Evolutionary conservation across 2,329 filamentous ascomycete species (phyloP), one percentile per base, ranked within the genome.

Genomic region (Eutypa lata): DNA sequence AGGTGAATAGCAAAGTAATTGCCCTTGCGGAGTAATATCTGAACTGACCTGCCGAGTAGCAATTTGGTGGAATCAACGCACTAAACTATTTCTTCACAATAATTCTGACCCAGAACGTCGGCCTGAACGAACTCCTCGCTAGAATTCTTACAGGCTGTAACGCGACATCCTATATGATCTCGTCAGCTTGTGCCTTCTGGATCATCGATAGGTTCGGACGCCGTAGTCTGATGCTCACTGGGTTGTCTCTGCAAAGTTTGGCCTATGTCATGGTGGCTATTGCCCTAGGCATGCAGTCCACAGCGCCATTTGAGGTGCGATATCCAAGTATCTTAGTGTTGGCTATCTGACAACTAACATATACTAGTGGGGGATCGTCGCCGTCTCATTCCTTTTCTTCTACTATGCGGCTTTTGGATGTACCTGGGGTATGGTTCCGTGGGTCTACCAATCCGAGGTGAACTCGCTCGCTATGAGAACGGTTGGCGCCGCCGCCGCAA

Each of bases 141-240:
- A 50, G 58, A 14, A 38, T 60, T 2, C 40, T 60, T n/a, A 59
- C 58, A 3, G 58, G 57, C 5, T 58, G 56, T 48, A 61, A 61
- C 24, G 52, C 57, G 4, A 60, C 57, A 16, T 62, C 62, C 7
- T 62, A 62, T 21, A 53, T 57, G 26, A 61, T 60, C n/a, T 57
- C 57, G 2, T 59, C 61, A 1, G 60, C 54, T 1, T 38, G 61
- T 3, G 55, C 53, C 46, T 62, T 62, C 49, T 61, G 58, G 58
- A 50, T 63, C 50, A 63, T 63, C 42, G 61, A 63, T n/a, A 51
- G 60, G 37, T 59, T 57, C 42, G 60, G 60, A 7, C 60, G 60
- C 18, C 59, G 60, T n/a, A 50, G 52, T 2, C 44, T 63, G 14
- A 61, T 63, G 59, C 50, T 63, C 8, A 48, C 50, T 26, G 59